Base-by-base conservation (phyloP, 495 filamentous ascomycete species). In the Podospora conica region DNA sequence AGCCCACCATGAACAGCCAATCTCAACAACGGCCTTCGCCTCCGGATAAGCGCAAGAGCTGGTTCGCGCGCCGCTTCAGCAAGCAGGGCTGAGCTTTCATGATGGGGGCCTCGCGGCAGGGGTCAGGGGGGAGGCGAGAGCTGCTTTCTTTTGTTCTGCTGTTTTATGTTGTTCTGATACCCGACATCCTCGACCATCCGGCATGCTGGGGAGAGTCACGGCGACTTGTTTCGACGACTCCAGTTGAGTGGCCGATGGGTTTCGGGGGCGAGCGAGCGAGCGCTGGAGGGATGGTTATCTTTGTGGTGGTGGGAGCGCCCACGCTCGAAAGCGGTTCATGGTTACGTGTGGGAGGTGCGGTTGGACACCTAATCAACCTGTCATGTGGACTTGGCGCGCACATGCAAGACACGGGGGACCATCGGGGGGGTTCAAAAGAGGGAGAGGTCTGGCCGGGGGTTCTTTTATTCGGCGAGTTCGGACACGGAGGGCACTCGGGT, bases 11-110 rank as follows among this genome's bases (percentile, higher is more conserved):
- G 61, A 69, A 25, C 69, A 74, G 53, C 31, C 66, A 65, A 11
- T 65, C 68, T 23, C 76, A 75, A 71, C 73, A 72, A 55, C 76
- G 73, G 62, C 74, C 80, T 28, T 69, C 79, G 57, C 68, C 74
- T 62, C 80, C 67, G 27, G 87, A 93, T 66, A 96, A 96, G 81
- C 82, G 89, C 65, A 93, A 91, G 82, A 91, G 91, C 72, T 96
- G 93, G 93, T 88, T 97, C 64, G 87, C 90, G 73, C 86, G 85
- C 61, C 82, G 88, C 20, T 95, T 96, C 74, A 94, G 88, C 83
- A 93, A 88, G 76, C 73, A 80, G 7, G 82, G 77, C 28, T 81
- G 76, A 12, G 18, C 8, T 48, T 7, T 48, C 40, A 8, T 48
- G 40, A 48, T 3, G 40, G 40, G 18, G 40, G n/a, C 5, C 33